These are phyloP conservation scores for Trichosporon inkin DNA, from an alignment of 1,284 basidiomycete species.

Conservation along the genomic window DNA sequence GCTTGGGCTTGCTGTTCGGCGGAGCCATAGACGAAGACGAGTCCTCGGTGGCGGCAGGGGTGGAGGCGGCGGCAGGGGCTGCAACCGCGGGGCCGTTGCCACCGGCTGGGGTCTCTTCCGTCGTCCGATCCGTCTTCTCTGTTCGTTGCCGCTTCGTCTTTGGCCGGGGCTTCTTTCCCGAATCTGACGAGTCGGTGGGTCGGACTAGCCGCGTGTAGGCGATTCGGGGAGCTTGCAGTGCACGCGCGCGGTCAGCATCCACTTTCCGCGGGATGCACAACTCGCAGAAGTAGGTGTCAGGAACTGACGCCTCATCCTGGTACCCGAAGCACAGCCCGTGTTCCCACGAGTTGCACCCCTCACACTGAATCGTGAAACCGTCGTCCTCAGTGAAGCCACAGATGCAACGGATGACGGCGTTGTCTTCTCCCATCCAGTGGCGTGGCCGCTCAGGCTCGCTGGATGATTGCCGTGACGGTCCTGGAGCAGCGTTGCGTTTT, in stretches of 20 bases:
- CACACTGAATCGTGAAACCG: slow-evolving; percentile 89
- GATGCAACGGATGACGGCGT: slow-evolving; percentile 49
- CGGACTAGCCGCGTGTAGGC: background rate
- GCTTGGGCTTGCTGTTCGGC: slow-evolving; percentile 16
- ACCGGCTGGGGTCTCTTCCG: background rate
- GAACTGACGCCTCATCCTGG: slow-evolving; percentile 60
- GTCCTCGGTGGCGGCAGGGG: background rate
- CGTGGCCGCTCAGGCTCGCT: slow-evolving; percentile 24
- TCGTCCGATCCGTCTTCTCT: background rate
- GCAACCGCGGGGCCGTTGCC: background rate
- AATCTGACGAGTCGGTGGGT: slow-evolving; percentile 7
- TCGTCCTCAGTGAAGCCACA: slow-evolving; percentile 63
- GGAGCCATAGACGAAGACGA: slow-evolving; percentile 15
- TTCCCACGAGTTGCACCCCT: slow-evolving; percentile 82
- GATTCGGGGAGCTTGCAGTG: slow-evolving; percentile 23
- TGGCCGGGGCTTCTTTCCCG: slow-evolving; percentile 16
- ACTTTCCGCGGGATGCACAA: slow-evolving; percentile 43
- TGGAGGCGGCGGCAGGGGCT: background rate
- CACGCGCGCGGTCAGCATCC: slow-evolving; percentile 31
- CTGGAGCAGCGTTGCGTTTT: slow-evolving; percentile 35
- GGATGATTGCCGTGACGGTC: slow-evolving; percentile 36
- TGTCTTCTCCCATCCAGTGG: slow-evolving; percentile 49
- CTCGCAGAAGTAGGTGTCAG: slow-evolving; percentile 57
- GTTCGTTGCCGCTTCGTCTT: slow-evolving; percentile 22
- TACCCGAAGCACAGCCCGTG: slow-evolving; percentile 84